Base-by-base conservation (phyloP, 176 grass and related monocot genomes). In the Bromus sterilis region DNA sequence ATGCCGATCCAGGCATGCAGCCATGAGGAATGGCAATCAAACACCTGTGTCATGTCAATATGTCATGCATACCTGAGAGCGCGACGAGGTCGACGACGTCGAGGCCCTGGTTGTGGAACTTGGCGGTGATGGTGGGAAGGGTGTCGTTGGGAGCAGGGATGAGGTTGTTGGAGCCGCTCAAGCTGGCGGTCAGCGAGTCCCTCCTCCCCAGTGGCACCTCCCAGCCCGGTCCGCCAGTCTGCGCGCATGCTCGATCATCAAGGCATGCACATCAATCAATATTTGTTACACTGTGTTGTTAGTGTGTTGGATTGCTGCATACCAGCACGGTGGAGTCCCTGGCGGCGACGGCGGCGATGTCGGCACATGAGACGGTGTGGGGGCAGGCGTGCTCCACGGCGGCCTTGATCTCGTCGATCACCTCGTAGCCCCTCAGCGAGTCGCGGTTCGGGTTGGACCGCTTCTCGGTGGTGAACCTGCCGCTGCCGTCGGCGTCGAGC, bases 391-490 rank as follows among this genome's bases (percentile, higher is more conserved):
- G 88, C 89, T 97, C 94, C 9, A 97, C 26, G 10, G 82, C 89
- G 20, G 80, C 67, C 82, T 97, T 97, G 89, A 94, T 94, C 87
- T 97, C 91, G 68, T 97, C 94, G 65, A 97, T 90, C 48, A 97
- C 91, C 87, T 97, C 94, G 75, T 63, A 97, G 0, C 94, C 94
- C 12, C 94, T 78, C 2, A 94, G 77, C 2, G 94, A 97, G 90
- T 97, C 83, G 56, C 26, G 39, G 82, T 97, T 97, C 2, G 94
- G 91, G 79, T 88, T 88, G 58, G 94, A 92, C 3, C 89, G 74
- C 86, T 97, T 97, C 89, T 97, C 91, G 44, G 91, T 97, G 76
- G 69, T 25, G 40, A 94, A 88, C 0, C 72, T 39, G 42, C 84
- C 87, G 32, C 89, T 94, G 89, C 83, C 90, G 59, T 93, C 94